Evolutionary conservation across 345 rosid genomes (phyloP).

Genomic region (Turritis glabra): DNA sequence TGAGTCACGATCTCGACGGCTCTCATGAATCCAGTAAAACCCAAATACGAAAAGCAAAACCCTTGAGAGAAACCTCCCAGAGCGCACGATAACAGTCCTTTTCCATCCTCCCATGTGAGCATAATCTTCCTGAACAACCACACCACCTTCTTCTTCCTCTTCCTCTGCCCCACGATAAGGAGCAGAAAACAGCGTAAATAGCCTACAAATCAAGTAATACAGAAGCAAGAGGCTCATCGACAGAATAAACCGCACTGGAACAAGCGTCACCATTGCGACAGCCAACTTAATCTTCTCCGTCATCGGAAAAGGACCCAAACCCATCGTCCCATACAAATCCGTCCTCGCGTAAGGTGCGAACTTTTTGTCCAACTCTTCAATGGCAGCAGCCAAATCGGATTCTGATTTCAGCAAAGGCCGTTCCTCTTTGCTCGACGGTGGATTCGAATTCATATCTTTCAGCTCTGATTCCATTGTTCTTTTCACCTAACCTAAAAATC

Average conservation of each 20-base stretch:
- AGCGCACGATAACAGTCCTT: constrained; percentile 60
- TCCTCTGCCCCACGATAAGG: constrained; percentile 77
- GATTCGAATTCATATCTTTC: constrained; percentile 50
- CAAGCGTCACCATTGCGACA: constrained; percentile 62
- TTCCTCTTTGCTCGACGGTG: constrained; percentile 59
- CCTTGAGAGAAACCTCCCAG: constrained; percentile 74
- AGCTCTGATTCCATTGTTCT: constrained; percentile 68
- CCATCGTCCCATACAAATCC: constrained; percentile 88
- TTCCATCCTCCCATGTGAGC: constrained; percentile 97
- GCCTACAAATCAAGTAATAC: constrained; percentile 76
- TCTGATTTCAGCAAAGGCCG: constrained; percentile 77
- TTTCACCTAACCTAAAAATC: constrained; percentile 25
- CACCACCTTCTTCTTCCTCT: constrained; percentile 57
- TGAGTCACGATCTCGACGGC: constrained; percentile 42
- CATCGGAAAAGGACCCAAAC: constrained; percentile 73
- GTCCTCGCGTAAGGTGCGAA: constrained; percentile 82
- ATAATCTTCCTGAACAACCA: constrained; percentile 70
- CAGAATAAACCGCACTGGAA: constrained; percentile 67
- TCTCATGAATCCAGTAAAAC: constrained; percentile 82
- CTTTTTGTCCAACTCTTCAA: constrained; percentile 81
- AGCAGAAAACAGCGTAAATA: constrained; percentile 73
- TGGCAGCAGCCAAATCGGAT: constrained; percentile 38
- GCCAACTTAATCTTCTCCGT: constrained; percentile 62
- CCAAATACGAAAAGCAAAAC: constrained; percentile 83
- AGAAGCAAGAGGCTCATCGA: constrained; percentile 55